These are phyloP conservation scores for Cercospora zeae-maydis DNA, from an alignment of 2,329 filamentous ascomycete genomes.

Conservation along the genomic window DNA sequence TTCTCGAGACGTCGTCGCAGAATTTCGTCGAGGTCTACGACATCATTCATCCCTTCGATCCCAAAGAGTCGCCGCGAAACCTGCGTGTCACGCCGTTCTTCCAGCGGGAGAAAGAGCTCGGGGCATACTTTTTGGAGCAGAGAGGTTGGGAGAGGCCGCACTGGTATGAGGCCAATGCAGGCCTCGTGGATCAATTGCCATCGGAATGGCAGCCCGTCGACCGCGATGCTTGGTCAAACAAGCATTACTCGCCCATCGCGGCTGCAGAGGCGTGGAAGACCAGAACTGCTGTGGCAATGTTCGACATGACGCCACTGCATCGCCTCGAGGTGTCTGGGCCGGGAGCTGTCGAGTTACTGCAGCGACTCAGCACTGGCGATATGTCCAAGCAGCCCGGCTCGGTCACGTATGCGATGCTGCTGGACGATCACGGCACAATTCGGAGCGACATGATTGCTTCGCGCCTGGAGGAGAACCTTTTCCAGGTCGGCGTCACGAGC, in stretches of 20 bases:
- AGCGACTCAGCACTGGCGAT: slow-evolving; percentile 52
- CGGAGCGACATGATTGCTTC: slow-evolving; percentile 57
- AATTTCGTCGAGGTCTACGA: slow-evolving; percentile 65
- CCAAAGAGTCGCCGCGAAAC: slow-evolving; percentile 55
- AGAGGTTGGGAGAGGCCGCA: slow-evolving; percentile 62
- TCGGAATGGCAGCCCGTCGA: slow-evolving; percentile 53
- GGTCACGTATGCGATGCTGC: slow-evolving; percentile 56
- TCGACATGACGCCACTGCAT: slow-evolving; percentile 60
- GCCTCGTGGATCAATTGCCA: slow-evolving; percentile 52
- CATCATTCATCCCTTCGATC: slow-evolving; percentile 60
- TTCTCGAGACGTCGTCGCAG: slow-evolving; percentile 57
- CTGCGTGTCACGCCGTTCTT: slow-evolving; percentile 60
- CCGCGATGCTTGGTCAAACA: slow-evolving; percentile 57
- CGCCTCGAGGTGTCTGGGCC: slow-evolving; percentile 58
- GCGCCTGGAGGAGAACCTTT: slow-evolving; percentile 48
- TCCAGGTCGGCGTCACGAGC: slow-evolving; percentile 57
- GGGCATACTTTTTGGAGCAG: slow-evolving; percentile 57
- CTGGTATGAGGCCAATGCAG: slow-evolving; percentile 58
- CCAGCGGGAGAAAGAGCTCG: slow-evolving; percentile 52
- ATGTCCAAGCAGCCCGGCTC: slow-evolving; percentile 48
- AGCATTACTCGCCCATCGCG: slow-evolving; percentile 56
- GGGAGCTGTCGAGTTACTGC: slow-evolving; percentile 54
- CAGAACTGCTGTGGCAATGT: slow-evolving; percentile 59
- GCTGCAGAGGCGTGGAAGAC: slow-evolving; percentile 64
- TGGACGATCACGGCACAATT: slow-evolving; percentile 54